Evolutionary conservation across 2,329 filamentous ascomycete genomes (phyloP).

Genomic region (Malbranchea zuffiana): DNA sequence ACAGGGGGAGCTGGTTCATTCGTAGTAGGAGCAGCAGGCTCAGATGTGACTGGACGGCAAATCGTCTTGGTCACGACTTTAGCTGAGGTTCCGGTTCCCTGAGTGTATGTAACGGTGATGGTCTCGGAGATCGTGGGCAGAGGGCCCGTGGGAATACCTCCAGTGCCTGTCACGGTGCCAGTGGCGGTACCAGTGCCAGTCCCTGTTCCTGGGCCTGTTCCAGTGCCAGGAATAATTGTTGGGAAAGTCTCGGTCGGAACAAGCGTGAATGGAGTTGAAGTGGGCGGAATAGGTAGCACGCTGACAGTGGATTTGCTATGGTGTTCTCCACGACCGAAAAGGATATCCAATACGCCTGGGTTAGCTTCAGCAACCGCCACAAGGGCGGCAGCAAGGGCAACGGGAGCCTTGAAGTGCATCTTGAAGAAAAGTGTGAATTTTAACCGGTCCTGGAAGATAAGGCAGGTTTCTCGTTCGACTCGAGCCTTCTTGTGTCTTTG

Average conservation of each 20-base stretch:
- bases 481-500: too few relatives aligned
- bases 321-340: constrained; percentile 28
- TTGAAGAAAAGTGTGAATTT: constrained; percentile 14
- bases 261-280: constrained; percentile 3
- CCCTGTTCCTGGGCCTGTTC: background rate
- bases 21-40: constrained; percentile 7
- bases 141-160: constrained; percentile 1
- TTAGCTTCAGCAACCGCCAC: constrained; percentile 28
- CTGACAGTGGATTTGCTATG: constrained; percentile 22
- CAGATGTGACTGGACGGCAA: constrained; percentile 23
- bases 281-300: constrained; percentile 3
- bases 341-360: too few relatives aligned
- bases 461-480: too few relatives aligned
- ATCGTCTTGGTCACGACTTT: constrained; percentile 31
- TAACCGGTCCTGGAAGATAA: too few relatives aligned
- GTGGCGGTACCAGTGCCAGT: background rate
- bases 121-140: constrained; percentile 15
- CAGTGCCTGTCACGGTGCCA: background rate
- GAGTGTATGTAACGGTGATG: constrained; percentile 32
- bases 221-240: background rate
- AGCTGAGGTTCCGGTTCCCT: constrained; percentile 26
- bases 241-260: constrained; percentile 4
- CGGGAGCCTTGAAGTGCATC: constrained; percentile 31
- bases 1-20: too few relatives aligned
- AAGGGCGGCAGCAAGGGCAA: constrained; percentile 27